Conservation (phyloP, 257 asterid species). For the Gentiana macrophylla region DNA sequence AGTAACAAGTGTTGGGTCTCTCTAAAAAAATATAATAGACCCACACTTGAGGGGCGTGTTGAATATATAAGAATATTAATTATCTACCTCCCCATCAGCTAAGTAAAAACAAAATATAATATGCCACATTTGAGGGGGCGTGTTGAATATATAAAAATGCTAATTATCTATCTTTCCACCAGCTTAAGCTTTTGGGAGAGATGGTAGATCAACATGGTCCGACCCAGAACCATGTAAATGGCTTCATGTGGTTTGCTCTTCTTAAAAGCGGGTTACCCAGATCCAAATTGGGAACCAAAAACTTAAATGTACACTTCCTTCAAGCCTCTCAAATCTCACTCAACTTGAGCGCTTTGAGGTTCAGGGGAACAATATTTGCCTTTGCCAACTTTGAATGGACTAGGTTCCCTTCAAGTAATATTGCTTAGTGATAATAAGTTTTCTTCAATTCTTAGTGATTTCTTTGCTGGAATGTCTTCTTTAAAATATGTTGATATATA, state of each 20-base stretch:
- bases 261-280: constrained; percentile 56
- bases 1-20: too few relatives aligned
- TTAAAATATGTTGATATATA: constrained; percentile 55
- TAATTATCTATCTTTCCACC: too few relatives aligned
- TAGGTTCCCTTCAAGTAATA: constrained; percentile 46
- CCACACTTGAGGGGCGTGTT: too few relatives aligned
- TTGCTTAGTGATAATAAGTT: constrained; percentile 68
- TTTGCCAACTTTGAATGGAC: constrained; percentile 59
- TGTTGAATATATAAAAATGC: too few relatives aligned
- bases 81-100: too few relatives aligned
- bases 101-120: too few relatives aligned
- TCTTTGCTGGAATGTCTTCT: constrained; percentile 70
- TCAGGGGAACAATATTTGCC: constrained; percentile 74
- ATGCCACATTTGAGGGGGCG: too few relatives aligned
- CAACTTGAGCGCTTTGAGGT: constrained; percentile 69
- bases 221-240: constrained; percentile 88
- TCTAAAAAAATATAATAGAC: too few relatives aligned
- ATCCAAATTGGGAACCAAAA: constrained; percentile 67
- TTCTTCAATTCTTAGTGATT: constrained; percentile 57
- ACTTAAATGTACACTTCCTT: constrained; percentile 68
- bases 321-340: constrained; percentile 43
- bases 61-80: too few relatives aligned
- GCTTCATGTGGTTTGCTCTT: constrained; percentile 49
- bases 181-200: too few relatives aligned
- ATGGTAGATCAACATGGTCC: constrained; percentile 2